Percentiles rank a stretch among this genome's conserved stretches.
These are phyloP conservation scores for Podospora bellae-mahoneyi DNA, from an alignment of 495 filamentous ascomycete genomes.

Conservation along the genomic window DNA sequence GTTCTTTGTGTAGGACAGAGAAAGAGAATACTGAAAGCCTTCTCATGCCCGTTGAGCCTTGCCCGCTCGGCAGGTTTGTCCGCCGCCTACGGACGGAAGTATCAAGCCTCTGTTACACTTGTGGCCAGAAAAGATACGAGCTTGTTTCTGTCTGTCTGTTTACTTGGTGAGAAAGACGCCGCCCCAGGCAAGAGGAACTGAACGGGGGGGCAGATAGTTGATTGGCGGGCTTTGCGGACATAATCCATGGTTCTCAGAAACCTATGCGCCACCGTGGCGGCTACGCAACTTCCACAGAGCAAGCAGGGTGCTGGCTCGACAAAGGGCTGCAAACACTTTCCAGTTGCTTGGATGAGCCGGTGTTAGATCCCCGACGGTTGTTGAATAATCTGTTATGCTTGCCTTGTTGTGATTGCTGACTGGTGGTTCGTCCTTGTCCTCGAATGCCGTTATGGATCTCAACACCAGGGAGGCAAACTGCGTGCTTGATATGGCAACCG, in stretches of 20 bases:
- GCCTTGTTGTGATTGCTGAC: neutral
- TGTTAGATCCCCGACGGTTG: neutral
- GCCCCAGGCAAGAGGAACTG: neutral
- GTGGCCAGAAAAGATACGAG: neutral
- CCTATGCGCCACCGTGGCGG: slow-evolving; percentile 4
- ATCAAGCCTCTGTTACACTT: neutral
- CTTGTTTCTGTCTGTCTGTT: neutral
- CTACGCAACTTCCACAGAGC: neutral
- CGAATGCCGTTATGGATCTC: neutral
- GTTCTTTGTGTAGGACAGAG: neutral
- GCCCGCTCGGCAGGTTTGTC: neutral
- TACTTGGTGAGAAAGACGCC: slow-evolving; percentile 4
- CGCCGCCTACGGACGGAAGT: neutral
- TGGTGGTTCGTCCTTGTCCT: neutral
- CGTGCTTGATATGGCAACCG: neutral
- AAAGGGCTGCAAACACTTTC: neutral
- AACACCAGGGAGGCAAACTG: neutral
- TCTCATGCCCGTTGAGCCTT: neutral
- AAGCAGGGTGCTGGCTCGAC: neutral
- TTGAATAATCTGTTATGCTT: neutral
- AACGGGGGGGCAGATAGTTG: neutral
- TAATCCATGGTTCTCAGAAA: neutral
- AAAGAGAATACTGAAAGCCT: neutral
- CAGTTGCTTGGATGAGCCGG: neutral
- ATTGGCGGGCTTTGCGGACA: neutral